Base-by-base conservation (phyloP, 805 yeast genomes). In the Blastobotrys mokoenaii region DNA sequence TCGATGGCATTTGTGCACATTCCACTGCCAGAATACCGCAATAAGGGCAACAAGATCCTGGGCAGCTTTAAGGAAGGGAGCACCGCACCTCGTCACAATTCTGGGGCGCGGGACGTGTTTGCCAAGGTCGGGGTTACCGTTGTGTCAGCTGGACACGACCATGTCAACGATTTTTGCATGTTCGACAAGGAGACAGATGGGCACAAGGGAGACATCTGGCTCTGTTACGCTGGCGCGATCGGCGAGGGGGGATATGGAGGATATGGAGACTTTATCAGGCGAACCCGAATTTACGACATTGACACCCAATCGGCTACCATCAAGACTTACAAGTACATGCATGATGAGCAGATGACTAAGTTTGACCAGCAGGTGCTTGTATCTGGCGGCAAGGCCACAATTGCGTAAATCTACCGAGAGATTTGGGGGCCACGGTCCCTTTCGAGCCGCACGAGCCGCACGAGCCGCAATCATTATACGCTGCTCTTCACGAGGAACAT, bases 221-320 rank as follows among this genome's bases (percentile, higher is more conserved):
- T 93, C 30, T 93, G 98, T 58, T 88, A 87, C 59, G 98, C 96
- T 2, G 98, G 98, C 20, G 94, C 80, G 1, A 73, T 76, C 3
- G 98, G 97, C 12, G 94, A 86, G 65, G 98, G 97, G 34, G 97
- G 96, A 0, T 93, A 93, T 60, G 97, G 83, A 7, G 97, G 97
- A 0, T 87, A 88, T 56, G 90, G 88, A 1, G 90, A 89, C 1
- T 85, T 82, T 29, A 70, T 82, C n/a, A 76, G 98, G 55, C 72
- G 97, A 45, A 57, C 87, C 38, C 70, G 98, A 41, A 55, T 82
- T 0, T 90, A 72, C 59, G 87, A 84, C 36, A 55, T 89, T 10
- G 81, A 87, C 59, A 59, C 75, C 1, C 34, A 31, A 20, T 22
- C 44, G 15, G 38, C 44, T 14, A 56, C 62, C 6, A 76, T 82